Percentiles rank a stretch among this genome's conserved stretches.
These are phyloP conservation scores for Tarenaya hassleriana DNA, from an alignment of 345 rosid species.

Conservation along the genomic window DNA sequence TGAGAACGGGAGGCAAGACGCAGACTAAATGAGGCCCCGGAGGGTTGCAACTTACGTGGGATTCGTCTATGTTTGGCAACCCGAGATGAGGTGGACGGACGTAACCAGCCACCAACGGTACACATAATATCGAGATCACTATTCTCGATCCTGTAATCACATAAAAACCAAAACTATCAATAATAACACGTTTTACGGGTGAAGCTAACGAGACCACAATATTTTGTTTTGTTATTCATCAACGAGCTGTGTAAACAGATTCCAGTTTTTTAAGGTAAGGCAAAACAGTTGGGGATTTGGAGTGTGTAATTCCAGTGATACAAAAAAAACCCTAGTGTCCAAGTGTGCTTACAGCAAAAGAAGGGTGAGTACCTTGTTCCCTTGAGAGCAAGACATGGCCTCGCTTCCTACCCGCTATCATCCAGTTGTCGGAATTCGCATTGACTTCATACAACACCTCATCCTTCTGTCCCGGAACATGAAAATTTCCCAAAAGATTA, in stretches of 20 bases:
- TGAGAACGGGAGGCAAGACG: constrained; percentile 77
- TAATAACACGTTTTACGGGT: too few species aligned
- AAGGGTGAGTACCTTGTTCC: constrained; percentile 49
- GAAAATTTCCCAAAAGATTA: not conserved
- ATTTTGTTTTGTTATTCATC: too few species aligned
- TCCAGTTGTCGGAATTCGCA: constrained; percentile 78
- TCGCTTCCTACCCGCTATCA: constrained; percentile 96
- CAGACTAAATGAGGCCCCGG: constrained; percentile 88
- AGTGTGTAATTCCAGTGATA: too few species aligned
- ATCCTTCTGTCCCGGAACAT: constrained; percentile 39
- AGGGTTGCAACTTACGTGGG: constrained; percentile 75
- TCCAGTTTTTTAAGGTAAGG: too few species aligned
- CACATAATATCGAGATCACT: constrained; percentile 65
- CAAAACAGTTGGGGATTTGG: too few species aligned
- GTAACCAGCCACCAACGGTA: constrained; percentile 84
- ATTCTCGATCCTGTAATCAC: constrained; percentile 85
- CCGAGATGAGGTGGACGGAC: constrained; percentile 78
- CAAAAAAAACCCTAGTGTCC: too few species aligned
- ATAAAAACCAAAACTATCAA: too few species aligned
- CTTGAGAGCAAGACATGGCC: constrained; percentile 68
- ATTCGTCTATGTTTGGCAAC: constrained; percentile 56
- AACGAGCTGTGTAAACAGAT: too few species aligned
- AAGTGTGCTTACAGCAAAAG: not conserved
- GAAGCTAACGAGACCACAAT: too few species aligned
- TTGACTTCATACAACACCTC: constrained; percentile 78